These are phyloP conservation scores for Colletotrichum sp. DNA, from an alignment of 2,329 filamentous ascomycete species.

Conservation along the genomic window DNA sequence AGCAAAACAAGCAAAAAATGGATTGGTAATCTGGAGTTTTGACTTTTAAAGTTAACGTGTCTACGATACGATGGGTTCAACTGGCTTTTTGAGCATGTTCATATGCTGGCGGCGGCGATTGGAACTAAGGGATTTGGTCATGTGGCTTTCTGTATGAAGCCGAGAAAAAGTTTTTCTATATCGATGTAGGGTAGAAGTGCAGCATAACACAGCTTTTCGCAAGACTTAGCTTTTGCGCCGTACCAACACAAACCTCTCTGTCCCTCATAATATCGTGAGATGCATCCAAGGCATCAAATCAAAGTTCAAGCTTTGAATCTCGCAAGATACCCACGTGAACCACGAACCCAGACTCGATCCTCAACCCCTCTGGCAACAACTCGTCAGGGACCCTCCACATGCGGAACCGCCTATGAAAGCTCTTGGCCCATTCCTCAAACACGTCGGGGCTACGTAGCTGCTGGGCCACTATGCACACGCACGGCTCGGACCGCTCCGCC, in stretches of 20 bases:
- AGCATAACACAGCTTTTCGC: neutral
- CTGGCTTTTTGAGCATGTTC: neutral
- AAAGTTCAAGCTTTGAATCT: neutral
- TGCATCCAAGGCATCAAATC: neutral
- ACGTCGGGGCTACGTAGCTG: slow-evolving; percentile 86
- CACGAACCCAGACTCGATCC: slow-evolving; percentile 75
- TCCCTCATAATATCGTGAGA: neutral
- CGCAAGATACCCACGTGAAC: slow-evolving; percentile 78
- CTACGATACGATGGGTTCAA: slow-evolving; percentile 13
- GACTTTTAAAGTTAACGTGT: slow-evolving; percentile 10
- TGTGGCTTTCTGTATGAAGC: neutral
- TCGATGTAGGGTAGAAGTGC: slow-evolving; percentile 1
- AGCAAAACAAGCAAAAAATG: neutral
- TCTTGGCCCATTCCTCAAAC: slow-evolving; percentile 80
- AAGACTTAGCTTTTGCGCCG: neutral
- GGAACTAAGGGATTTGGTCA: slow-evolving; percentile 1
- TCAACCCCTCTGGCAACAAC: slow-evolving; percentile 63
- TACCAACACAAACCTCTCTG: neutral
- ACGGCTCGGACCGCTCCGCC: slow-evolving; percentile 44
- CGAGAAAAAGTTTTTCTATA: neutral
- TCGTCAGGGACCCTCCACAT: slow-evolving; percentile 79
- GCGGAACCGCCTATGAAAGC: slow-evolving; percentile 70
- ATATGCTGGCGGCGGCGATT: neutral
- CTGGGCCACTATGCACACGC: slow-evolving; percentile 84
- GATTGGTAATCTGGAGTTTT: slow-evolving; percentile 16